Percentiles rank a stretch among this genome's conserved stretches.
phyloP scores from a whole-genome alignment of 1,284 basidiomycete species.

The Ustilago esculenta region DNA sequence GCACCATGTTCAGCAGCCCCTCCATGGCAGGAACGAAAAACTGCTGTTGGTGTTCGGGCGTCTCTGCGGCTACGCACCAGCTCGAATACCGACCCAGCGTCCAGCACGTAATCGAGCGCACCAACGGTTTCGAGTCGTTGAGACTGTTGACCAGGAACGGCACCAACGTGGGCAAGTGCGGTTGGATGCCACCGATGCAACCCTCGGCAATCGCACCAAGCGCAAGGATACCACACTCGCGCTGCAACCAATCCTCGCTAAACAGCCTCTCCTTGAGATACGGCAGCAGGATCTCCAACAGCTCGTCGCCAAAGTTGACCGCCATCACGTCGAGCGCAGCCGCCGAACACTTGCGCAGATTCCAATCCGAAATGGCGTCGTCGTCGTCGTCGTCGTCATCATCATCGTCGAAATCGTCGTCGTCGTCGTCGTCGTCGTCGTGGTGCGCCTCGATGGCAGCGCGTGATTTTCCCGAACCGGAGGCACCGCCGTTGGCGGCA shows the following conservation, averaged over 20 bases:
- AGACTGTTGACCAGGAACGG: conserved; percentile 91
- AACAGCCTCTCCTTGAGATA: conserved; percentile 93
- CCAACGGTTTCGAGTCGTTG: conserved; percentile 92
- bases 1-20: conserved; percentile 96
- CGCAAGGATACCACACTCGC: conserved; percentile 95
- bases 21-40: conserved; percentile 98
- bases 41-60: conserved; percentile 84
- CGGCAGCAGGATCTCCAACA: conserved; percentile 87
- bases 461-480: conserved; percentile 49
- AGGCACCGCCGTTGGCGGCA: conserved; percentile 59
- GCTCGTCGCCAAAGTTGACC: conserved; percentile 85
- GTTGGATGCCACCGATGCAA: conserved; percentile 94
- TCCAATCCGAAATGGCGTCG: conserved; percentile 98
- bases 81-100: conserved; percentile 97
- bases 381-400: conserved; percentile 94
- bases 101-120: conserved; percentile 99
- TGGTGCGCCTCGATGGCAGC: conserved; percentile 70
- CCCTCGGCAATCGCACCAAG: conserved; percentile 98
- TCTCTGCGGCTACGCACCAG: conserved; percentile 83
- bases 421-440: conserved; percentile 77
- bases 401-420: conserved; percentile 80
- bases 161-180: conserved; percentile 89
- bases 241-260: conserved; percentile 89
- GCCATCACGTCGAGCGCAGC: conserved; percentile 97
- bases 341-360: conserved; percentile 95